These are phyloP conservation scores for Termitomyces sp. DNA, from an alignment of 1,284 basidiomycete genomes.

Conservation along the genomic window DNA sequence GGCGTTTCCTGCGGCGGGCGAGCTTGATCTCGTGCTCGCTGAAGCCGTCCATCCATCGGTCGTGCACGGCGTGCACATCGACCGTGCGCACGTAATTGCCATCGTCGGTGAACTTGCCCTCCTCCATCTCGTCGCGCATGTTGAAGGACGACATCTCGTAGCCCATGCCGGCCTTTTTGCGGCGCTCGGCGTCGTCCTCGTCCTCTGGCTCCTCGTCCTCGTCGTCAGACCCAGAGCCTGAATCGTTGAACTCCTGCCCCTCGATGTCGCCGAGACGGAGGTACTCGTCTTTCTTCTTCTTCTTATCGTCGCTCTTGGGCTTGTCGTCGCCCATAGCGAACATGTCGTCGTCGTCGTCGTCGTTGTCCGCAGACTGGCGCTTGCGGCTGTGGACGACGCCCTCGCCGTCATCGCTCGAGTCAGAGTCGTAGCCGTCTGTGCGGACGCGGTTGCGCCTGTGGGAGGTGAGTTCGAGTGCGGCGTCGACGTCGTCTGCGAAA, in stretches of 20 bases:
- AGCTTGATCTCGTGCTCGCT: conserved; percentile 84
- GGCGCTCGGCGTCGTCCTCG: conserved; percentile 71
- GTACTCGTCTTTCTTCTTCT: conserved; percentile 70
- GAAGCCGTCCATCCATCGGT: conserved; percentile 91
- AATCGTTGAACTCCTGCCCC: conserved; percentile 83
- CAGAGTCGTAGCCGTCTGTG: conserved; percentile 89
- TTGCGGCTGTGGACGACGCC: conserved; percentile 78
- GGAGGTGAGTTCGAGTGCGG: conserved; percentile 59
- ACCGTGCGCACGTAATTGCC: conserved; percentile 84
- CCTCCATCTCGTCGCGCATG: conserved; percentile 98
- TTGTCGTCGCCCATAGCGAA: conserved; percentile 67
- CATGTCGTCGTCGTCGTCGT: conserved; percentile 77
- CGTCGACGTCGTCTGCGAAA: conserved; percentile 73
- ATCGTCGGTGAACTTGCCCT: conserved; percentile 94
- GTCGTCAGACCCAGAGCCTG: conserved; percentile 35
- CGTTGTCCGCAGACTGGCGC: conserved; percentile 56
- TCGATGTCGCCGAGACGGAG: conserved; percentile 91
- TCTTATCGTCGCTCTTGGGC: conserved; percentile 27
- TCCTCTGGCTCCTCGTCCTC: conserved; percentile 67
- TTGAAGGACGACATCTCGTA: conserved; percentile 94
- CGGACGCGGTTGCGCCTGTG: conserved; percentile 66
- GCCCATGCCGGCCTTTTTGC: conserved; percentile 86
- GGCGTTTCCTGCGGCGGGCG: conserved; percentile 67
- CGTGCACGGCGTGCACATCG: conserved; percentile 89
- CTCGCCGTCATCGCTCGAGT: conserved; percentile 90